These are phyloP conservation scores for Domatiomyces catenatus DNA, from an alignment of 2,329 filamentous ascomycete genomes.

Conservation along the genomic window DNA sequence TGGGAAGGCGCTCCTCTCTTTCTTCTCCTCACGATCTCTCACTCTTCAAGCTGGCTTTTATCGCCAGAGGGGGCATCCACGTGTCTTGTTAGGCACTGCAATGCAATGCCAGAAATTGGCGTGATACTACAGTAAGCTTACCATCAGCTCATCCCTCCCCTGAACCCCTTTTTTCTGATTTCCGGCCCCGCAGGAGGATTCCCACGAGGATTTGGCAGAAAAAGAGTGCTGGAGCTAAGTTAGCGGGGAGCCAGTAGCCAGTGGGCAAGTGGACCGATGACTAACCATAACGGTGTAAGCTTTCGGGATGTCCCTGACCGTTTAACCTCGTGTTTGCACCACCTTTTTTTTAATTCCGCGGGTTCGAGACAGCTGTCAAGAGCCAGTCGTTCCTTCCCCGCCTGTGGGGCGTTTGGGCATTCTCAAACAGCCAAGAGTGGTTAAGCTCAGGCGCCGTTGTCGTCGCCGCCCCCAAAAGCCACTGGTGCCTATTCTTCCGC, in stretches of 20 bases:
- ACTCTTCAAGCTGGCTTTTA: no score
- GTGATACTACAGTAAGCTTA: no score
- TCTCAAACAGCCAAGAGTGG: not conserved
- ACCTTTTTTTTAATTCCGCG: not conserved
- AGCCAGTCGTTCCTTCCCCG: not conserved
- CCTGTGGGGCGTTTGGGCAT: not conserved
- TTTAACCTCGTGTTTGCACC: not conserved
- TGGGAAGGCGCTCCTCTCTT: not conserved
- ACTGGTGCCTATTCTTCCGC: not conserved
- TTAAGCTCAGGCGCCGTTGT: not conserved
- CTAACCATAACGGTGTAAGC: not conserved
- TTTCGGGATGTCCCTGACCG: not conserved
- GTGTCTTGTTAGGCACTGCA: no score
- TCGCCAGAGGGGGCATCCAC: not conserved
- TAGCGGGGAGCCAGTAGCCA: not conserved
- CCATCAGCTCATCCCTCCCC: not conserved
- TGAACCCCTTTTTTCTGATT: not conserved
- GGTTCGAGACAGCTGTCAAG: not conserved
- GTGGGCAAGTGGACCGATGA: no score
- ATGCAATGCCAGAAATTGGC: no score
- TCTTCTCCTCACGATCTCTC: no score
- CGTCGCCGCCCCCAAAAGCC: not conserved
- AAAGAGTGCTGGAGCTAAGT: no score
- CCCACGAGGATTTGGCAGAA: no score
- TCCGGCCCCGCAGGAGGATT: no score